phyloP scores from a whole-genome alignment of 345 rosid genomes.

The Pseudoturritis turrita region DNA sequence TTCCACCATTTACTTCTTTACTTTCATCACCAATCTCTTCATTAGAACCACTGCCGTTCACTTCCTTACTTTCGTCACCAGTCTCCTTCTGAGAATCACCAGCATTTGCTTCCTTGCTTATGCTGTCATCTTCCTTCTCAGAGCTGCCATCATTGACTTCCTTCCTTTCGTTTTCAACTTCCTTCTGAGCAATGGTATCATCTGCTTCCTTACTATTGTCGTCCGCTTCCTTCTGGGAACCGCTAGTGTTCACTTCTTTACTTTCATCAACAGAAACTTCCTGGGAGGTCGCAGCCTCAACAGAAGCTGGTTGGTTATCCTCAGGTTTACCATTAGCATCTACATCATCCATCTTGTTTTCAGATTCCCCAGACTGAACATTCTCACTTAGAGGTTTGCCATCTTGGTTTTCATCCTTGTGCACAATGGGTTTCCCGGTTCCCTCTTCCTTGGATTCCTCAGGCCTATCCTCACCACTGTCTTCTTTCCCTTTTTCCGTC shows the following conservation, averaged over 20 bases:
- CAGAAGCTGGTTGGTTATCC: constrained; percentile 22
- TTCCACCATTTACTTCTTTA: constrained; percentile 15
- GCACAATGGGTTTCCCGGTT: constrained; percentile 3
- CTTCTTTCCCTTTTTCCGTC: not conserved
- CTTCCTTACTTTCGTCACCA: constrained; percentile 17
- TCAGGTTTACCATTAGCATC: constrained; percentile 20
- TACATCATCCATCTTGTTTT: not conserved
- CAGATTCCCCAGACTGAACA: constrained; percentile 19
- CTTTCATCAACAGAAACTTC: constrained; percentile 9
- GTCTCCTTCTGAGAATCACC: constrained; percentile 11
- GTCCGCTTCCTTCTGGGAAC: not conserved
- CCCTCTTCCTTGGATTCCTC: constrained; percentile 26
- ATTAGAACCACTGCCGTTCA: not conserved
- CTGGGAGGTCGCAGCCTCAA: constrained; percentile 6
- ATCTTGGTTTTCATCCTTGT: not conserved
- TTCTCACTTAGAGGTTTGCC: constrained; percentile 12
- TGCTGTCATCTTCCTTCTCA: constrained; percentile 2
- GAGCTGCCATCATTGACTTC: constrained; percentile 24
- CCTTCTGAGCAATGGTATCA: constrained; percentile 10
- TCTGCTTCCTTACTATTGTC: not conserved
- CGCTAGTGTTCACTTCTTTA: constrained; percentile 3
- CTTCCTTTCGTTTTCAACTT: constrained; percentile 17
- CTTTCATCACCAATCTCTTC: constrained; percentile 30
- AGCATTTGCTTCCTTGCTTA: constrained; percentile 10
- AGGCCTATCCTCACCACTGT: constrained; percentile 18